Base-by-base conservation (phyloP, 2,329 filamentous ascomycete species). In the Blastomyces parvus region DNA sequence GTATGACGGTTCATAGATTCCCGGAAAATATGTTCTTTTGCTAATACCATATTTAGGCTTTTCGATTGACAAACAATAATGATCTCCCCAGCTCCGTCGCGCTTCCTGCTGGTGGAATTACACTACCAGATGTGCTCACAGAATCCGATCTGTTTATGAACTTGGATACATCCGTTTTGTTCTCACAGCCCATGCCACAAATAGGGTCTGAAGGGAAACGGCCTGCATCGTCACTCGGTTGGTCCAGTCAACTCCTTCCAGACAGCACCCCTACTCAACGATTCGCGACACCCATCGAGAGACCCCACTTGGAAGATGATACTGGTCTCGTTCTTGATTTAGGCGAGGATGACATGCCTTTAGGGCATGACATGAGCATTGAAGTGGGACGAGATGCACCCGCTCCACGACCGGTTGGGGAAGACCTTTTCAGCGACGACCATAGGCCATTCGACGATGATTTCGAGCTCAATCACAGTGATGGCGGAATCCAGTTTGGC, bases 31-130 rank as follows among this genome's bases (percentile, higher is more conserved):
- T 1, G 27, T 59, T n/a, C 2, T 3, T 7, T 64, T 68, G 65
- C 78, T 81, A 76, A 79, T 63, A 27, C 64, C 46, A 22, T 36
- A 46, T 59, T 9, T 66, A 96, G 93, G 93, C 94, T 52, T 99
- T 97, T 79, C 89, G 92, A 65, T 90, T 93, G 25, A 90, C 86
- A 58, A 93, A 93, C 68, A 97, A 97, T 78, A 95, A 97, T 73
- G 94, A 99, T 76, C 84, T 97, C 70, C 90, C 92, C n/a, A 84
- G 86, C 60, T 90, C 89, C 71, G 82, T 93, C 19, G 88, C 90
- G 70, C 83, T 89, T 67, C 88, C 90, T 38, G 88, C 92, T 59
- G 90, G 92, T 74, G 88, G 91, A 36, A 84, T 97, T 67, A 89
- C 93, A 71, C 83, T 99, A 62, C 91, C 92, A 7, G 94, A 99